Evolutionary conservation across 2,329 filamentous ascomycete genomes (phyloP), one percentile per base, ranked within the genome.

Genomic region (Colletotrichum abscissum): DNA sequence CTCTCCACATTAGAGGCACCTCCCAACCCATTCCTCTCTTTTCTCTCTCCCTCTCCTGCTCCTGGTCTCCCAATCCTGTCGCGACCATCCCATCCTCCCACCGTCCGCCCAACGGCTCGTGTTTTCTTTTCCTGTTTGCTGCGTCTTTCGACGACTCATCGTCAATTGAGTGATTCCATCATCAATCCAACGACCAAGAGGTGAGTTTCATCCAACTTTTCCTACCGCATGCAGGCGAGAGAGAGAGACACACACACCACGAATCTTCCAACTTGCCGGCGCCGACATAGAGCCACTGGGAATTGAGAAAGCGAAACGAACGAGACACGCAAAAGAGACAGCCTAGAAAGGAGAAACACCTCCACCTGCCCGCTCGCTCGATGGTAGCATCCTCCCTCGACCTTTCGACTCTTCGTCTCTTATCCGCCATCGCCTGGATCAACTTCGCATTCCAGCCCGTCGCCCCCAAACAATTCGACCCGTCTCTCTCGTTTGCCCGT

Each of bases 11-110:
- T 75, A 75, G 73, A 75, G 69, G 63, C 68, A 75, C 69, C 74
- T 69, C 73, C 69, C 73, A 73, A 69, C 69, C 74, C 73, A 74
- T 75, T 75, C 68, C 74, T 74, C 74, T 75, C 73, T 75, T 75
- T 75, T 69, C 69, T 74, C 74, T 75, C 68, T 69, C 42, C 64
- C 73, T 55, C 69, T 75, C 54, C 63, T 75, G 69, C 69, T 72
- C 66, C 74, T 75, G 69, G 72, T 71, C 74, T 73, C 24, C 38
- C 55, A 73, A 26, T 62, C 68, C 63, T 63, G 69, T 71, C 73
- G 73, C 73, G 70, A 73, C 73, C 74, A 70, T 74, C 74, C 60
- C 74, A 75, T 75, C 73, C 70, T 74, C 72, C 35, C 62, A 70
- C 60, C 67, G 67, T 72, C 64, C 67, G 71, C 56, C 74, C 63